Evolutionary conservation across 345 rosid species (phyloP).

Genomic region (Syzygium aromaticum): DNA sequence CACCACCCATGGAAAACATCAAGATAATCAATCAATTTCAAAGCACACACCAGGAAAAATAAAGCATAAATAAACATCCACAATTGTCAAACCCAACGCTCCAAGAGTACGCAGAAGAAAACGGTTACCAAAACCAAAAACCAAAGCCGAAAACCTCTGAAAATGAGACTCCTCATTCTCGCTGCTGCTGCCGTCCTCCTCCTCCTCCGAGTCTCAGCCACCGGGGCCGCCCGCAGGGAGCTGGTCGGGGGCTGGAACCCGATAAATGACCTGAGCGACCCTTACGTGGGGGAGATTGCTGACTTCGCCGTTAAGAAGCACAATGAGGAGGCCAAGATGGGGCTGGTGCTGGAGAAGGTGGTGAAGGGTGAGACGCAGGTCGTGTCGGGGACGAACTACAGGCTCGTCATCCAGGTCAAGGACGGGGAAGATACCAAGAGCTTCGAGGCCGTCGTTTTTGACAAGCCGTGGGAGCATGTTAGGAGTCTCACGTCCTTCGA

Average conservation of each 20-base stretch:
- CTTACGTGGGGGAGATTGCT: conserved; percentile 38
- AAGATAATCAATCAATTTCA: too few species aligned
- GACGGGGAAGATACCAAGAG: conserved; percentile 2
- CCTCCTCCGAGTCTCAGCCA: not conserved
- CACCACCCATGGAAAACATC: too few species aligned
- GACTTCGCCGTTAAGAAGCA: conserved; percentile 36
- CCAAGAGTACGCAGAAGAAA: not conserved
- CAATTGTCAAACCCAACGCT: too few species aligned
- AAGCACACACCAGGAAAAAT: too few species aligned
- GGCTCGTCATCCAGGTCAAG: conserved; percentile 18
- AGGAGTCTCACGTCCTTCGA: conserved; percentile 41
- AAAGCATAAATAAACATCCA: too few species aligned
- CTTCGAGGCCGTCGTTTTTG: conserved; percentile 47
- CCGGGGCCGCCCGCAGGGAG: not conserved
- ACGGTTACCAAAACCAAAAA: not conserved
- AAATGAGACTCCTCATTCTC: not conserved
- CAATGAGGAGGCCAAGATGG: conserved; percentile 6
- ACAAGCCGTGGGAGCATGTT: conserved; percentile 24
- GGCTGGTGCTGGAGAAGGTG: conserved; percentile 18
- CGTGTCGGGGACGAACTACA: conserved; percentile 45
- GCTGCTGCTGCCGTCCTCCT: not conserved
- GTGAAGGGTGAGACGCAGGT: conserved; percentile 46
- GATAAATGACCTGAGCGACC: conserved; percentile 25
- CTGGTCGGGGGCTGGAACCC: conserved; percentile 43
- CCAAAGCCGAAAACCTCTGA: not conserved